Evolutionary conservation across 2,329 filamentous ascomycete genomes (phyloP).

Genomic region (Fusarium beomiforme): DNA sequence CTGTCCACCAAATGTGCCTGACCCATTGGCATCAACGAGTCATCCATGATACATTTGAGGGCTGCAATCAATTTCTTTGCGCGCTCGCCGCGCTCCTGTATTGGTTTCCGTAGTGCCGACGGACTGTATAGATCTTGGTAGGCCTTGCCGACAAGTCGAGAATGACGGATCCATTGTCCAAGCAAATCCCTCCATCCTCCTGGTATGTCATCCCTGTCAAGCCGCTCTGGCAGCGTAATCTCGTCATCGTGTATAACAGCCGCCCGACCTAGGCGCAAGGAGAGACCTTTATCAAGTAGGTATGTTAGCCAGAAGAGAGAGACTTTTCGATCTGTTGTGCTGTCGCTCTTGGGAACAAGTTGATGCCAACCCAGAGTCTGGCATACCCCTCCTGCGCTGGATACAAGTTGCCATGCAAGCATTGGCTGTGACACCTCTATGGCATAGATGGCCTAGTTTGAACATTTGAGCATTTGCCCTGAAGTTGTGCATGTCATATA

Average conservation of each 20-base stretch:
- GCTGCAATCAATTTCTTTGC: neutral
- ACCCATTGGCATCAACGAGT: neutral
- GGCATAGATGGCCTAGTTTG: neutral
- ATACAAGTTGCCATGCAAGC: neutral
- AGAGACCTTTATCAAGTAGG: neutral
- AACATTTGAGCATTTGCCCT: neutral
- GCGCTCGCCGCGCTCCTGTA: neutral
- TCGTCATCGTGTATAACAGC: neutral
- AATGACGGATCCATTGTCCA: neutral
- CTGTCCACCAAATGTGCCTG: neutral
- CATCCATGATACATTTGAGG: neutral
- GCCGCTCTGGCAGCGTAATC: neutral
- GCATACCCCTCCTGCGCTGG: neutral
- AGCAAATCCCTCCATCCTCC: neutral
- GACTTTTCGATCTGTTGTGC: neutral
- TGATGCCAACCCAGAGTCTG: neutral
- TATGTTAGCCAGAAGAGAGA: neutral
- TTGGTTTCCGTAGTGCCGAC: fast-evolving
- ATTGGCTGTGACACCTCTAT: neutral
- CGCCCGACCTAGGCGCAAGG: neutral
- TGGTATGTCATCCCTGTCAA: neutral
- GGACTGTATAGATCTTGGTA: neutral
- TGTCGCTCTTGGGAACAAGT: neutral
- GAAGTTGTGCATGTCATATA: too few species aligned
- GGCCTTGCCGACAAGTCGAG: fast-evolving